These are phyloP conservation scores for Strobilomyces dryophilus DNA, from an alignment of 768 basidiomycete genomes.

Conservation along the genomic window DNA sequence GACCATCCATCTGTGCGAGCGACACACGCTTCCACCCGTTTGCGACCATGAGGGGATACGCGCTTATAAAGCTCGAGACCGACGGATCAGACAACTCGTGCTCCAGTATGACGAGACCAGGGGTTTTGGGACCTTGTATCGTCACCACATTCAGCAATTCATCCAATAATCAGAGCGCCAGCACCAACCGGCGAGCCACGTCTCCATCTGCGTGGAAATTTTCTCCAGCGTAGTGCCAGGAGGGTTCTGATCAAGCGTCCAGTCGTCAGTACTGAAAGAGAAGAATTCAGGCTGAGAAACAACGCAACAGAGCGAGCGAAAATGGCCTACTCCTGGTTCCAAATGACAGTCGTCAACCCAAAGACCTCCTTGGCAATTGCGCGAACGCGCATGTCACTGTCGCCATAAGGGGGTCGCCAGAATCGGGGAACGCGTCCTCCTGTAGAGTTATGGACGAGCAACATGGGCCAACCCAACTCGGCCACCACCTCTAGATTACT, in stretches of 20 bases:
- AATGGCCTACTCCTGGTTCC: slow-evolving; percentile 78
- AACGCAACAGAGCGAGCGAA: neutral
- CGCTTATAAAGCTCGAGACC: slow-evolving; percentile 62
- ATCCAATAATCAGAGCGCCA: neutral
- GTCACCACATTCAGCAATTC: neutral
- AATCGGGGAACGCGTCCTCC: slow-evolving; percentile 70
- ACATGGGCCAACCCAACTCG: slow-evolving; percentile 75
- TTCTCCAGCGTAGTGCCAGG: slow-evolving; percentile 41
- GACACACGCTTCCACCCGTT: slow-evolving; percentile 72
- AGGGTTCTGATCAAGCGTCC: slow-evolving; percentile 48
- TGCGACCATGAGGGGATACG: slow-evolving; percentile 56
- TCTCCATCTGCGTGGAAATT: slow-evolving; percentile 47
- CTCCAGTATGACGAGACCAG: slow-evolving; percentile 80
- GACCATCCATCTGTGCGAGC: slow-evolving; percentile 42
- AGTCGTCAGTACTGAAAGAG: slow-evolving; percentile 62
- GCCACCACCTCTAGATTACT: slow-evolving; percentile 65
- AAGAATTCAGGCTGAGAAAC: neutral
- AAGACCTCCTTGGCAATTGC: slow-evolving; percentile 87
- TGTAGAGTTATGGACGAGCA: slow-evolving; percentile 74
- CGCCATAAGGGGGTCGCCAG: slow-evolving; percentile 90
- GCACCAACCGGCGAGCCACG: slow-evolving; percentile 52
- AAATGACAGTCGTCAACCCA: slow-evolving; percentile 77
- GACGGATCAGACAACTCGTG: slow-evolving; percentile 69
- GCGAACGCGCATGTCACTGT: slow-evolving; percentile 77
- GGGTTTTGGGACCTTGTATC: slow-evolving; percentile 54